Base-by-base conservation (phyloP, 768 basidiomycete species). In the Suillus sp. region DNA sequence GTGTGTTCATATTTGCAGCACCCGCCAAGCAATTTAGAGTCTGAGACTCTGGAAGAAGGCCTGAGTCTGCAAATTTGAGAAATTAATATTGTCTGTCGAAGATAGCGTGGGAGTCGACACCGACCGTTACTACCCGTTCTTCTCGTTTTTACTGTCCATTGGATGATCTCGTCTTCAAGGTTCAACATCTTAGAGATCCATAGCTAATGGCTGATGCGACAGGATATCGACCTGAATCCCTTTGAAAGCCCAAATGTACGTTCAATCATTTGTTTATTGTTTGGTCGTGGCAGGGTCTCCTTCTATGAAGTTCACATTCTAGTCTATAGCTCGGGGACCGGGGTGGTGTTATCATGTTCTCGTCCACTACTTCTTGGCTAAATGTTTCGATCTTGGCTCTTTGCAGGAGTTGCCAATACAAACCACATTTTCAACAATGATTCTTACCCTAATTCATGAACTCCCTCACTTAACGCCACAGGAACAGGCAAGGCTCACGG, bases 391-490 rank as follows among this genome's bases (percentile, higher is more conserved):
- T 22, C 59, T 58, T 42, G 58, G 42, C 9, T 63, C 30, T 55
- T 53, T 63, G 40, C 61, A 90, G 89, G 87, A 88, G 80, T 83
- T n/a, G 77, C 73, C 76, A 85, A 92, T 74, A 86, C 87, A 16
- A 80, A 86, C 48, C 79, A 90, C 71, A 90, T 92, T 4, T 92
- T 87, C 79, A 88, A 87, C 77, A 86, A 90, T 72, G 79, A 83
- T 50, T 92, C 93, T 8, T 83, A 80, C 62, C 82, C 89, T 11
- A 92, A 95, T 69, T 85, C 83, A 3, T 95, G 91, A 87, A 89
- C 90, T 8, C 92, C 92, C 1, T 83, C 89, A 14, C 78, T 96
- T 59, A 90, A 90, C 77, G 80, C 87, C 69, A 83, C 78, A 79
- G 85, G 84, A 16, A 76, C 77, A 57, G 83, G 92, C 77, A 83